Evolutionary conservation across 139 green algal species (phyloP), one percentile per base, ranked within the genome.

Genomic region (Trebouxia sp.): DNA sequence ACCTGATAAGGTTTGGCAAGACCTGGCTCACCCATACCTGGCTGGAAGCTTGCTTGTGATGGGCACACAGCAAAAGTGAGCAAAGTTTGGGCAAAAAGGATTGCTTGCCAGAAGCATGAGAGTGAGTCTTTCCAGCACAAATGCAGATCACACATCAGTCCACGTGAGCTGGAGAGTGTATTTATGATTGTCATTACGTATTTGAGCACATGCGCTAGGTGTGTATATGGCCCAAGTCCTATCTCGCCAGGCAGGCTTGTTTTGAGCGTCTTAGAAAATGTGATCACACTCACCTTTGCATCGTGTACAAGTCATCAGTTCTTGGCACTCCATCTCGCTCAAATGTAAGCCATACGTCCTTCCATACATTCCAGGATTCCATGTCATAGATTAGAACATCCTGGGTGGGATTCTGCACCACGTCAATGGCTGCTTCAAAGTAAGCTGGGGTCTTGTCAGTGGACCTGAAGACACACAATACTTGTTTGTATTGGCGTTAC

Each of bases 311-410:
- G 12, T 72, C 35, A 9, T 72, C 62, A 30, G 62, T 43, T 43
- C 35, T 72, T 14, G 62, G 62, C 62, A 72, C 62, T 1, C 62
- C 62, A 45, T 72, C 62, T 6, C 62, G 62, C 62, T 72, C 62
- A 72, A 72, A 72, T 32, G 62, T 72, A 1, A 45, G 32, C 62
- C 62, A 72, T 37, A 72, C 62, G 9, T 43, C 35, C 62, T 72
- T 72, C 62, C 62, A 72, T 8, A 45, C 32, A 6, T 3, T 45
- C 62, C 62, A 72, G 37, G 62, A 72, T 26, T 72, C 32, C 15
- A 41, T n/a, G 32, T 72, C 62, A 45, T 72, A 72, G 20, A 72
- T 37, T 17, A 72, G 35, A 7, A 72, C 62, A 35, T 72, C 62
- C 32, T 72, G n/a, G 5, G 4, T 14, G 4, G 62, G 62, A 35